Percentiles rank a stretch among this genome's conserved stretches.
Conservation (phyloP, 2,329 filamentous ascomycete genomes). For the Ophiostoma novo-ulmi region DNA sequence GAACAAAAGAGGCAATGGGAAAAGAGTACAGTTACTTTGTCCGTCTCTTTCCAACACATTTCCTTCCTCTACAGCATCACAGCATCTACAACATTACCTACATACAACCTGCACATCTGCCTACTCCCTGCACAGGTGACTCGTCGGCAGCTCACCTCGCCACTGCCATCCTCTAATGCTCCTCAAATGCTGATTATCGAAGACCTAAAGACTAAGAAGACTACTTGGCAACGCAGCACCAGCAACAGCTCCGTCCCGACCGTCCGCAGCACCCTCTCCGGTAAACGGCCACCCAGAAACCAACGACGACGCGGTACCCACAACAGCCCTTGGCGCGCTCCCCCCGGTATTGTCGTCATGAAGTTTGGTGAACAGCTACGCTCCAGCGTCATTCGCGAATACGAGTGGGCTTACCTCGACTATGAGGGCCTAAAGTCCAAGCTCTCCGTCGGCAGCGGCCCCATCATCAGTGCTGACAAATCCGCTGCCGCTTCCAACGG, state of each 20-base stretch:
- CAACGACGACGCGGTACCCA: background rate
- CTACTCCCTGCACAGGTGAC: background rate
- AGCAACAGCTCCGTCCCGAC: slow-evolving; percentile 17
- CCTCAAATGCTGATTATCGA: slow-evolving; percentile 49
- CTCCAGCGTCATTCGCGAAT: slow-evolving; percentile 92
- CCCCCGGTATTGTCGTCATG: slow-evolving; percentile 57
- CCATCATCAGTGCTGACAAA: slow-evolving; percentile 30
- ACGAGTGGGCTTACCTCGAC: slow-evolving; percentile 96
- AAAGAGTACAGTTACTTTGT: background rate
- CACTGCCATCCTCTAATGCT: background rate
- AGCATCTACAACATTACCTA: background rate
- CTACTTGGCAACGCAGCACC: slow-evolving; percentile 37
- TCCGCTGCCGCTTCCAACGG: slow-evolving; percentile 22
- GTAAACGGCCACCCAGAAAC: background rate
- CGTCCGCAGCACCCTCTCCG: slow-evolving; percentile 16
- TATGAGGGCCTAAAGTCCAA: slow-evolving; percentile 90
- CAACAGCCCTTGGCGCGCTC: slow-evolving; percentile 36
- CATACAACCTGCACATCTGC: background rate
- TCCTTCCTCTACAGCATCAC: background rate
- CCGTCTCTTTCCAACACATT: background rate
- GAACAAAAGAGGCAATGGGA: too few species aligned
- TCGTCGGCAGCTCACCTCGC: slow-evolving; percentile 4
- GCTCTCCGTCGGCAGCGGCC: slow-evolving; percentile 67
- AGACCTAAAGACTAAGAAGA: slow-evolving; percentile 42
- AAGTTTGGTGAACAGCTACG: slow-evolving; percentile 96